Evolutionary conservation across 257 asterid genomes (phyloP).

Genomic region (Plectranthus barbatus): DNA sequence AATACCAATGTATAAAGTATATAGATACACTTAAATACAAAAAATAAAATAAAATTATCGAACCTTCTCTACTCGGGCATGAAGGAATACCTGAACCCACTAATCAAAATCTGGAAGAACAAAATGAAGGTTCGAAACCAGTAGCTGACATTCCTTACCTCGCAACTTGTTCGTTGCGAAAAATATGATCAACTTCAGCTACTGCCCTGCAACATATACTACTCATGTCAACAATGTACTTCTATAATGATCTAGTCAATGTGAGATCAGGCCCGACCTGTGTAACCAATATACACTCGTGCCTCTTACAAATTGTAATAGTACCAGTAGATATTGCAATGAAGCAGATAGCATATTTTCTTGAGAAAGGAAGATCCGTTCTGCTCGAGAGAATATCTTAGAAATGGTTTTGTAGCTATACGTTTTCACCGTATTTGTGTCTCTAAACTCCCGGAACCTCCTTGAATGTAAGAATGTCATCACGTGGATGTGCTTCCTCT

Average conservation of each 20-base stretch:
- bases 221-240: not conserved
- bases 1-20: not conserved
- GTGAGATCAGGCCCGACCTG: not conserved
- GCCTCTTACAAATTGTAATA: not conserved
- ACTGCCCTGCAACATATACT: not conserved
- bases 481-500: conserved; percentile 89
- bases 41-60: not conserved
- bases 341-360: conserved; percentile 3
- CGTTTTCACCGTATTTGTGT: not conserved
- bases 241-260: not conserved
- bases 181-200: not conserved
- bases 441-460: conserved; percentile 37
- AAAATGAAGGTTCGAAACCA: not conserved
- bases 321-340: not conserved
- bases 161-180: not conserved
- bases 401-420: not conserved
- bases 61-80: not conserved
- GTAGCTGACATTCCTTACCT: not conserved
- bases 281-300: not conserved
- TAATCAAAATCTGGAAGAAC: not conserved
- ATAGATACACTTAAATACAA: conserved; percentile 6
- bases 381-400: not conserved
- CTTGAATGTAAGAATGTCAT: conserved; percentile 59
- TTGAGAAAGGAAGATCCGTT: not conserved
- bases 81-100: not conserved